Base-by-base conservation (phyloP, 345 rosid genomes). In the Gossypioides kirkii region DNA sequence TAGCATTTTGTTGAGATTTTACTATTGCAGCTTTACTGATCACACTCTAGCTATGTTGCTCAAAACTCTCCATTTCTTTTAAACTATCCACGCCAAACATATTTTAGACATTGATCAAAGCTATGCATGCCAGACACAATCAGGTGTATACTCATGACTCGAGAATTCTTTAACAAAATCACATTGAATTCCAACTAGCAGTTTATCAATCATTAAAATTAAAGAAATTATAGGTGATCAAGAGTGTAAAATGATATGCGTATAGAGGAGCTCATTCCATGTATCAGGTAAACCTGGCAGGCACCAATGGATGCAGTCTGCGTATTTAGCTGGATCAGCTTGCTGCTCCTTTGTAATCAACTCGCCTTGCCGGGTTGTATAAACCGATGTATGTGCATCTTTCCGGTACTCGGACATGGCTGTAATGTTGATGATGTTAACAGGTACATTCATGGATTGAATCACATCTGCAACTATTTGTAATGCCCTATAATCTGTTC, bases 271-370 rank as follows among this genome's bases (percentile, higher is more conserved):
- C 76, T 94, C 95, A 25, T 92, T 90, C 98, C 98, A 94, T 0
- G 88, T 88, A 64, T 94, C 98, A 10, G 98, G 98, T 63, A 94
- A 78, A 12, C 98, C 98, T 0, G 97, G 98, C 23, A 94, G 88
- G 73, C 97, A 94, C 98, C 98, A 94, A 36, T 94, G 98, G 49
- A 83, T 73, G 62, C 98, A 94, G 69, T 94, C 98, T 0, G 94
- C 94, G 12, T 79, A 86, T 0, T 74, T 87, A 9, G 72, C 82
- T 2, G 92, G 93, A 54, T 89, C 85, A n/a, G 77, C 80, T 50
- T 67, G 84, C 77, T 87, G 85, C 79, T 84, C 87, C 8, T 73
- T 77, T 4, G 87, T 81, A 0, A 83, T 61, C 71, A 87, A 43
- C 32, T 81, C 85, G 65, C 91, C 91, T 25, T 63, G 79, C 1